These are phyloP conservation scores for Batkoa obscura DNA, from an alignment of 371 early-diverging fungal genomes.

Conservation along the genomic window DNA sequence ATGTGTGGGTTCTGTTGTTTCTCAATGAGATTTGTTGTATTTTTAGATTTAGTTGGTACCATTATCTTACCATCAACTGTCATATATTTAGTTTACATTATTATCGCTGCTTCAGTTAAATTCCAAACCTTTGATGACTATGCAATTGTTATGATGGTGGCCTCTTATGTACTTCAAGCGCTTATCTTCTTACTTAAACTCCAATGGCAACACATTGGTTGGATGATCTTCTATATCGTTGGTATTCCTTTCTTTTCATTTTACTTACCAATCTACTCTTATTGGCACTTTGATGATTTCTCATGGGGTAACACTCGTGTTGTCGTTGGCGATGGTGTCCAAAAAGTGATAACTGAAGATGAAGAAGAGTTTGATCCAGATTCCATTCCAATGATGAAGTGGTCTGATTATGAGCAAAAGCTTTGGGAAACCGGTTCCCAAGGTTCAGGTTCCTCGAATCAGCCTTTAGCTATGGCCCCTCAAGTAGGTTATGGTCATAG, in stretches of 20 bases:
- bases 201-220: constrained; percentile 89
- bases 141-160: constrained; percentile 35
- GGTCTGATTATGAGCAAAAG: constrained; percentile 72
- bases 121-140: constrained; percentile 28
- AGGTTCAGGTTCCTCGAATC: constrained; percentile 26
- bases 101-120: constrained; percentile 33
- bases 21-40: constrained; percentile 91
- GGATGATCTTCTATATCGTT: constrained; percentile 86
- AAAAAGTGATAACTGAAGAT: constrained; percentile 28
- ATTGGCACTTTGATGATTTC: constrained; percentile 96
- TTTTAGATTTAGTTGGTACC: constrained; percentile 83
- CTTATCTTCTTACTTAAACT: constrained; percentile 67
- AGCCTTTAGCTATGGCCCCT: neutral
- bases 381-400: constrained; percentile 68
- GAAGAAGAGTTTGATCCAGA: constrained; percentile 65
- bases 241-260: constrained; percentile 73
- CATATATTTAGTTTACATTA: constrained; percentile 56
- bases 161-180: constrained; percentile 71
- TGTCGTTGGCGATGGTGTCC: constrained; percentile 56
- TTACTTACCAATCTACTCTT: constrained; percentile 65
- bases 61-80: constrained; percentile 81
- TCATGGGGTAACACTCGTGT: constrained; percentile 94
- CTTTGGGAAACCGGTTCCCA: constrained; percentile 46
- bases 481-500: neutral
- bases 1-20: constrained; percentile 96